Base-by-base conservation (phyloP, 495 filamentous ascomycete species). In the Aspergillus sclerotioniger region DNA sequence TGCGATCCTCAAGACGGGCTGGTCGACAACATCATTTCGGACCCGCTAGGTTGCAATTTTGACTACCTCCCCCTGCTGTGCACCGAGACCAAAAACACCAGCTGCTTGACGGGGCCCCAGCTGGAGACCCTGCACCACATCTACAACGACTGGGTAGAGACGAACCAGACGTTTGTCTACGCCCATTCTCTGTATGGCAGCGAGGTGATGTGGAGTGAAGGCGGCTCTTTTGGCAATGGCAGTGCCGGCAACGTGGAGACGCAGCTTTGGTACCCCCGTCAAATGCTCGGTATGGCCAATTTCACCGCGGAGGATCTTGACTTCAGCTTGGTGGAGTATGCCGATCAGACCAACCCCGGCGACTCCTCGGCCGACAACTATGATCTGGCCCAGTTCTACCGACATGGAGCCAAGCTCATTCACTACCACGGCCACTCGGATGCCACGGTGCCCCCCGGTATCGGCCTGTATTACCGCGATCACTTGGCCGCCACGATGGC, bases 401-500 rank as follows among this genome's bases (percentile, higher is more conserved):
- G 56, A 2, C 35, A 39, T 0, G 78, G 77, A 7, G 76, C 74
- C 9, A 79, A 76, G 59, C 64, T 81, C 28, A 31, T 81, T n/a
- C 69, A 63, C n/a, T 79, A 68, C 62, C 73, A 77, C 35, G 75
- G 75, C 0, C 50, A 66, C 19, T 53, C 62, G 1, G 67, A 71
- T 17, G 53, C 62, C 6, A 43, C 59, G 7, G 58, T 71, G 49
- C 60, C 57, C 2, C 57, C 62, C 0, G 53, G 13, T 2, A 37
- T 28, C 45, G 17, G 48, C 3, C 12, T 64, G 15, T 51, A 58
- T 1, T 64, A 60, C 13, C 50, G 60, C 10, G 51, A 64, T 13
- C 56, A 62, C 32, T 51, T 66, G 44, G 44, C 35, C 7, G 41
- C 56, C 9, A 48, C 41, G 7, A 16, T 37, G 8, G 46, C 44